phyloP scores from a whole-genome alignment of 768 basidiomycete genomes.

The Termitomyces sp. region DNA sequence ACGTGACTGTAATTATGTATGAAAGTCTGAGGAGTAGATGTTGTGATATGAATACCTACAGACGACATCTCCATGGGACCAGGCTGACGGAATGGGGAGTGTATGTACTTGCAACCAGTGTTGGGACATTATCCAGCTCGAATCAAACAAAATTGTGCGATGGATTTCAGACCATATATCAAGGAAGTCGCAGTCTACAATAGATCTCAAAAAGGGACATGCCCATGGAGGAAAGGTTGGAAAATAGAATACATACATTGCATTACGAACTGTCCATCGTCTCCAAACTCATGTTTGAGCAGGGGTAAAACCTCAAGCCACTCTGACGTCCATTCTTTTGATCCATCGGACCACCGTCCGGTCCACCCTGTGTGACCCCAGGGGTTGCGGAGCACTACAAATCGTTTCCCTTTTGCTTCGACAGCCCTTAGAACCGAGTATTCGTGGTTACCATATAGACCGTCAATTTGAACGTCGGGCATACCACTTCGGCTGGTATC shows the following conservation, averaged over 20 bases:
- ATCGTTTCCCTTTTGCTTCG: constrained; percentile 35
- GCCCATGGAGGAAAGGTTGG: background rate
- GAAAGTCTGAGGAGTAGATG: background rate
- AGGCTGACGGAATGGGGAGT: constrained; percentile 40
- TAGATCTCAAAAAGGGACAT: background rate
- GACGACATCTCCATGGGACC: constrained; percentile 50
- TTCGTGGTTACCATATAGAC: constrained; percentile 32
- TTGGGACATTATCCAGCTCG: constrained; percentile 44
- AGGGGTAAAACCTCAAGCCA: constrained; percentile 31
- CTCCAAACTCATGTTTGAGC: constrained; percentile 33
- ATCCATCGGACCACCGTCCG: constrained; percentile 37
- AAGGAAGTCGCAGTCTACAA: constrained; percentile 42
- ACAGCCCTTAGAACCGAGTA: constrained; percentile 38
- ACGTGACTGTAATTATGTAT: constrained; percentile 31
- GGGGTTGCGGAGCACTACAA: constrained; percentile 40
- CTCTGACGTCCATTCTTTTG: constrained; percentile 36
- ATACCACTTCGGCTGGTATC: constrained; percentile 22
- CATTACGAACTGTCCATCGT: constrained; percentile 41
- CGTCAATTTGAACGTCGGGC: constrained; percentile 20
- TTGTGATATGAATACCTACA: constrained; percentile 29
- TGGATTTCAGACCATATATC: constrained; percentile 42
- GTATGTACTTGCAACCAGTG: constrained; percentile 43
- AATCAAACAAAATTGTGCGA: constrained; percentile 44
- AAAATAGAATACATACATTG: constrained; percentile 24
- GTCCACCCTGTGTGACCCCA: constrained; percentile 39